Evolutionary conservation across 257 asterid species (phyloP), one percentile per base, ranked within the genome.

Genomic region (Fraxinus pennsylvanica): DNA sequence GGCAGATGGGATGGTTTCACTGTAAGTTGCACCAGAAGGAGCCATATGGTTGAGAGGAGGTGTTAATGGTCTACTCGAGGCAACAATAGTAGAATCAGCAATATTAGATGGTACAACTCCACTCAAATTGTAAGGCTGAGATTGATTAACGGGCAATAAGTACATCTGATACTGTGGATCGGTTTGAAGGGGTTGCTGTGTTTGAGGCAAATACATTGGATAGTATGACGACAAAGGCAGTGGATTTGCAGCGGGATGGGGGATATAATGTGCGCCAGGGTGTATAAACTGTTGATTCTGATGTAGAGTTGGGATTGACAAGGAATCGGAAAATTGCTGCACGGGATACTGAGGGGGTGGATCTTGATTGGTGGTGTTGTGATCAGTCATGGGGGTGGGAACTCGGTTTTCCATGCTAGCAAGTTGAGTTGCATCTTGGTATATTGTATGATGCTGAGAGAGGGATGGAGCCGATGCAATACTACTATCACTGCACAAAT

Each of bases 101-200:
- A 71, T 66, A 47, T 72, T 77, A 35, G 88, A 63, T 52, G 82
- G 88, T 74, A 72, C 35, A 6, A 80, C 19, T 68, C 33, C 33
- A 10, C 33, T 61, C 14, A 75, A 3, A 66, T 85, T 83, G 73
- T 83, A 83, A 54, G 87, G 86, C 57, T 85, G 95, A 75, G 81
- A 36, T 22, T 84, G 90, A 50, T 85, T 50, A 25, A 81, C 75
- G 17, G 91, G 89, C 73, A 88, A 9, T 4, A 85, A 47, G 84
- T 89, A 91, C 88, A 85, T 74, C 2, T 82, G 88, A 54, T 86
- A 87, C 52, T 86, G 91, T 29, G 80, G 94, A 73, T 89, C 91
- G 25, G 78, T 73, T 76, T 82, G 89, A 63, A 75, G 47, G 41
- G 84, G 86, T 29, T 85, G 93, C 70, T 85, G 87, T 13, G 85